Base-by-base conservation (phyloP, 768 basidiomycete species). In the Tricholoma saponaceum region DNA sequence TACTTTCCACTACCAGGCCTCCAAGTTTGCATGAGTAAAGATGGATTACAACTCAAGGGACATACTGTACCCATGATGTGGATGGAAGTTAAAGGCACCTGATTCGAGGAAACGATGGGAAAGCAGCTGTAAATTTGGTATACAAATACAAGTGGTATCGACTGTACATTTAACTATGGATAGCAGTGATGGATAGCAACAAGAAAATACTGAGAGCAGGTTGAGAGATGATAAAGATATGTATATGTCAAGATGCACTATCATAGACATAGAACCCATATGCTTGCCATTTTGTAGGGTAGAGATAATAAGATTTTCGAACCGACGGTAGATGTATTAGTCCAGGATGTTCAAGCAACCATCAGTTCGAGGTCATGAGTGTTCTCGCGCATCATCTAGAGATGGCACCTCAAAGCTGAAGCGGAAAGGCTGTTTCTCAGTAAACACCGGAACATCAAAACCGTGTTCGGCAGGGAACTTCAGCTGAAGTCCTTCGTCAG, bases 1-100 rank as follows among this genome's bases (percentile, higher is more conserved):
- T 18, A 1, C 13, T 52, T n/a, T 39, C n/a, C 22, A 8, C 51
- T 30, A 7, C 10, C 51, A 74, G 72, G 72, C 71, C 12, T 70
- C 69, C 6, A 64, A 73, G 25, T 70, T 73, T 43, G 54, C 59
- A 5, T 46, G 52, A 51, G 28, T n/a, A 28, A 26, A 26, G 46
- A 49, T 46, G 23, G 12, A 46, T 49, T 6, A n/a, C 47, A 47
- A 47, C 5, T 47, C 23, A 20, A 47, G 23, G n/a, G n/a, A n/a
- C n/a, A 25, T 28, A 7, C 46, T 28, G 46, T 26, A 49, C n/a
- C n/a, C n/a, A n/a, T n/a, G n/a, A n/a, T n/a, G n/a, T n/a, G n/a
- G n/a, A n/a, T n/a, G n/a, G n/a, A n/a, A n/a, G n/a, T n/a, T n/a
- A n/a, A n/a, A n/a, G n/a, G n/a, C n/a, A n/a, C n/a, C n/a, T n/a